Conservation (phyloP, 805 yeast species). For the Monosporozyma yasuniensis region DNA sequence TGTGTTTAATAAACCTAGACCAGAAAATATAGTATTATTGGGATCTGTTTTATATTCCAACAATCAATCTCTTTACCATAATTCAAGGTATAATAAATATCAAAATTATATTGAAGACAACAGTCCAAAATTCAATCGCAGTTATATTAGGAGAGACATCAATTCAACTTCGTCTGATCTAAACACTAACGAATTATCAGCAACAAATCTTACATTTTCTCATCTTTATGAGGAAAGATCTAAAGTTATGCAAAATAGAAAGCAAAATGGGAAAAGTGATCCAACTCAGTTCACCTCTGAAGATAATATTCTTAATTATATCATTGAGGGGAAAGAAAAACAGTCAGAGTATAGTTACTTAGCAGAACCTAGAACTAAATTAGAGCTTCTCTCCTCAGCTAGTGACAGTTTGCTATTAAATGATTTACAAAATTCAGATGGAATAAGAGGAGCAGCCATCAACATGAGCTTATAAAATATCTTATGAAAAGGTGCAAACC, state of each 20-base stretch:
- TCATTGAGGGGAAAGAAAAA: background rate
- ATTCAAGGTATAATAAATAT: background rate
- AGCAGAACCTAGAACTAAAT: background rate
- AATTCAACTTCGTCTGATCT: background rate
- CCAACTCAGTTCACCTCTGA: background rate
- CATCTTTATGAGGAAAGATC: background rate
- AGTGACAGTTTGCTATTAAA: background rate
- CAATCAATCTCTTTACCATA: background rate
- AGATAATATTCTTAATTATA: background rate
- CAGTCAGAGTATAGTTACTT: background rate
- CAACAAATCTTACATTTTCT: background rate
- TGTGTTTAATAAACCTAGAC: background rate
- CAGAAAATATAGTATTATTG: background rate
- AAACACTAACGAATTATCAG: slow-evolving; percentile 1
- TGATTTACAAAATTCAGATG: background rate
- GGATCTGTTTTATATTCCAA: background rate
- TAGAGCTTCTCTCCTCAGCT: background rate
- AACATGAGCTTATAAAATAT: too few relatives aligned
- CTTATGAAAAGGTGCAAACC: too few relatives aligned
- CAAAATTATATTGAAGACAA: background rate
- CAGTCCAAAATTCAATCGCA: background rate
- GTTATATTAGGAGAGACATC: background rate
- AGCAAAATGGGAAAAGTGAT: background rate
- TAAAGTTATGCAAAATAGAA: background rate
- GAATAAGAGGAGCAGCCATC: background rate